Evolutionary conservation across 2,329 filamentous ascomycete genomes (phyloP).

Genomic region (Knufia fluminis): DNA sequence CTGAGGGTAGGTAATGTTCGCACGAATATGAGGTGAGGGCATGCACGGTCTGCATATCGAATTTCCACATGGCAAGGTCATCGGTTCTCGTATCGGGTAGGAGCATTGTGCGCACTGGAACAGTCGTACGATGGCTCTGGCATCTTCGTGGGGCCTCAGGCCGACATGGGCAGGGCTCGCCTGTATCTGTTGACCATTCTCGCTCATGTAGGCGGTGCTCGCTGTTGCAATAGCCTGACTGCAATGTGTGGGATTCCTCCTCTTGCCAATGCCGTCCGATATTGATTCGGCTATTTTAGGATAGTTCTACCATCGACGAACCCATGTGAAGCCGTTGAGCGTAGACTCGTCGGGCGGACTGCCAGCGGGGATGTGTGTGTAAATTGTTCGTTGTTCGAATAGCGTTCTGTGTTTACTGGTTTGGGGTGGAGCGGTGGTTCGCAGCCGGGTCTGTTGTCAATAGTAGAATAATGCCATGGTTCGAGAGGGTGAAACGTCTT

Average conservation of each 20-base stretch:
- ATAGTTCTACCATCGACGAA: no score
- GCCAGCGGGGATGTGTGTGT: no score
- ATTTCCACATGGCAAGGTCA: conserved; percentile 73
- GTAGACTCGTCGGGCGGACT: no score
- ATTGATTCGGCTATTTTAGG: conserved; percentile 12
- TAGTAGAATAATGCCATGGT: conserved; percentile 10
- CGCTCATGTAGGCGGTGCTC: conserved; percentile 21
- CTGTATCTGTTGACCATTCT: conserved; percentile 14
- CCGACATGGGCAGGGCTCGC: conserved; percentile 26
- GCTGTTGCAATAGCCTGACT: background rate
- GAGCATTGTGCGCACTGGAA: conserved; percentile 72
- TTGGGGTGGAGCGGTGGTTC: conserved; percentile 1
- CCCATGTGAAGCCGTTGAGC: no score
- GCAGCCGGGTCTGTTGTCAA: background rate
- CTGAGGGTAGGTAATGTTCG: conserved; percentile 69
- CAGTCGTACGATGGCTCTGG: conserved; percentile 58
- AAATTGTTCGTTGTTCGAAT: no score
- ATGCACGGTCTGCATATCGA: conserved; percentile 68
- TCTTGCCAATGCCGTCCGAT: conserved; percentile 8
- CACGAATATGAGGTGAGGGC: conserved; percentile 54
- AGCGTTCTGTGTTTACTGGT: background rate
- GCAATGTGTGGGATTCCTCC: conserved; percentile 5
- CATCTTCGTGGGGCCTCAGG: conserved; percentile 45
- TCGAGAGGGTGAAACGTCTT: background rate
- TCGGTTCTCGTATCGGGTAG: conserved; percentile 55